phyloP scores from a whole-genome alignment of 2,329 filamentous ascomycete species.

The Pestalotiopsis fici region DNA sequence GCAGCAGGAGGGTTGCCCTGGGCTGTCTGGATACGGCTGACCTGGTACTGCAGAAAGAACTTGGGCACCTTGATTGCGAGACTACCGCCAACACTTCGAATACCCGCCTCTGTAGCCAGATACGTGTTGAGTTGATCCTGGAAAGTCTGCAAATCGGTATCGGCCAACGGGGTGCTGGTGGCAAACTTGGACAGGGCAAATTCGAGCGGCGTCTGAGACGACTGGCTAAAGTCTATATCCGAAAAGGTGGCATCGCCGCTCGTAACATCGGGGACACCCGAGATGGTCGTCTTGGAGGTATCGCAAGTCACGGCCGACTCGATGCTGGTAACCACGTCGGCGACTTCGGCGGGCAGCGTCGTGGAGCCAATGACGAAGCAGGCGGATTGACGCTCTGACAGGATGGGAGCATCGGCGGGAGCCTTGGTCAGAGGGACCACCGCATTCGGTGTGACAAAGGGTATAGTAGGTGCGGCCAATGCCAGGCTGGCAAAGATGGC shows the following conservation, averaged over 20 bases:
- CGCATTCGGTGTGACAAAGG: conserved; percentile 10
- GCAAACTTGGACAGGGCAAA: conserved; percentile 57
- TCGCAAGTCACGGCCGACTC: conserved; percentile 50
- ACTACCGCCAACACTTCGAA: conserved; percentile 53
- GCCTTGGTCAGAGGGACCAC: conserved; percentile 2
- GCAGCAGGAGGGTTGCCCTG: conserved; percentile 54
- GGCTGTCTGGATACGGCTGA: conserved; percentile 59
- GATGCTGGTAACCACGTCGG: conserved; percentile 41
- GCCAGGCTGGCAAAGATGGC: conserved; percentile 9
- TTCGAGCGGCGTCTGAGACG: conserved; percentile 46
- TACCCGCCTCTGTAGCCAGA: conserved; percentile 59
- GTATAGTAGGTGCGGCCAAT: conserved; percentile 5
- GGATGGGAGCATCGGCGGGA: not conserved
- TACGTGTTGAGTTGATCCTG: conserved; percentile 57
- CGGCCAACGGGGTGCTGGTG: conserved; percentile 48
- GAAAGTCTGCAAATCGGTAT: conserved; percentile 51
- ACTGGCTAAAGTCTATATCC: conserved; percentile 55
- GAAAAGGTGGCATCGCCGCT: conserved; percentile 53
- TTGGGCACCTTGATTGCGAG: conserved; percentile 63
- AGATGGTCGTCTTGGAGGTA: conserved; percentile 45
- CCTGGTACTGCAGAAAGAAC: conserved; percentile 63
- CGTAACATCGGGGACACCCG: conserved; percentile 57
- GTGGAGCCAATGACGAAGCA: conserved; percentile 57
- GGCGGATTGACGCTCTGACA: conserved; percentile 6
- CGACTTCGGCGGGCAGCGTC: conserved; percentile 51